Base-by-base conservation (phyloP, 2,329 filamentous ascomycete genomes). In the Paraphoma chrysanthemicola region DNA sequence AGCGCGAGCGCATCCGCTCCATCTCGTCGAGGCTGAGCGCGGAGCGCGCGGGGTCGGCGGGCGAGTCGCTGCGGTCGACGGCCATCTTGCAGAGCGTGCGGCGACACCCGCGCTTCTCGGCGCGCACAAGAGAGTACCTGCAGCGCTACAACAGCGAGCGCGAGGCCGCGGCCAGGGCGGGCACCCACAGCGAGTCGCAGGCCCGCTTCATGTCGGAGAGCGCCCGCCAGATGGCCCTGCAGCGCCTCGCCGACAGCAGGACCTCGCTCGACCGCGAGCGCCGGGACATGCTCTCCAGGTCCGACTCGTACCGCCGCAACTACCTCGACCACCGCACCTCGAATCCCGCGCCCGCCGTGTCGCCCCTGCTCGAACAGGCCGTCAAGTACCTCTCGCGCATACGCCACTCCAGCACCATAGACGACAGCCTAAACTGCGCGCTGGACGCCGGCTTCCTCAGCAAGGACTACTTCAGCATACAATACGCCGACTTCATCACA, bases 351-450 rank as follows among this genome's bases (percentile, higher is more conserved):
- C 39, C 71, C 4, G 17, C 66, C 7, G 63, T 68, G 3, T 74
- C 76, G 38, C 71, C 76, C 12, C 72, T 77, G 48, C 70, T 89
- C 49, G 85, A 87, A 66, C 83, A 85, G 62, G 83, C 85, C 1
- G 84, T 90, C 65, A 83, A 81, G 64, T 90, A 89, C 69, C 80
- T 90, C 14, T 83, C 86, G 52, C 80, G 81, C 50, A 77, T 90
- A 59, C 84, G 86, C 14, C 79, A 80, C 51, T 85, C 82, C 30
- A 79, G 72, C 52, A 81, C 79, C 11, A 79, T 83, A 49, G 81
- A 86, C 57, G 85, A 88, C 59, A 83, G 83, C 57, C 73, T 86
- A 16, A 79, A 78, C 36, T 79, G 78, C 16, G 85, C 84, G 12
- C 80, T 82, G 5, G 83, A 83, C 29, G 80, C 81, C 28, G 83